Evolutionary conservation across 441 rosid genomes (phyloP).

Genomic region (Croton setiger): DNA sequence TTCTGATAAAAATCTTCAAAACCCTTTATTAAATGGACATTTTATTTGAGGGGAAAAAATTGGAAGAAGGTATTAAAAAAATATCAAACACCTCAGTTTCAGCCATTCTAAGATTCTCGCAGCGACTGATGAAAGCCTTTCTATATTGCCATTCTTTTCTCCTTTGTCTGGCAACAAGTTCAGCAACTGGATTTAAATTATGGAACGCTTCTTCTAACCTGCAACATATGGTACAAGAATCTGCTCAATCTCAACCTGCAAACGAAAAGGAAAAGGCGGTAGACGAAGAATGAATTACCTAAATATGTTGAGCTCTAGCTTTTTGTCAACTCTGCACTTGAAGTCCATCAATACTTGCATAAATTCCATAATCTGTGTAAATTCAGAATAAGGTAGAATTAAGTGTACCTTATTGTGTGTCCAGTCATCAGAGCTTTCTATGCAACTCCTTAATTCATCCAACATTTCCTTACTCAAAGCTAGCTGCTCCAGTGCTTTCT

Average conservation of each 20-base stretch:
- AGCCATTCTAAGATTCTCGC: slow-evolving; percentile 72
- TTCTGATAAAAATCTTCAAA: background rate
- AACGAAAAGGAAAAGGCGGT: background rate
- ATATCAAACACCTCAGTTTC: slow-evolving; percentile 64
- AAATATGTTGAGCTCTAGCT: slow-evolving; percentile 31
- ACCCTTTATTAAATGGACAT: background rate
- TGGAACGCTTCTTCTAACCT: slow-evolving; percentile 50
- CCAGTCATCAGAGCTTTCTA: slow-evolving; percentile 15
- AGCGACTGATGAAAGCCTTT: slow-evolving; percentile 54
- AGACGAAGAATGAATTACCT: slow-evolving; percentile 35
- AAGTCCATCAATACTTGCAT: slow-evolving; percentile 34
- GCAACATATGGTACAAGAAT: slow-evolving; percentile 4
- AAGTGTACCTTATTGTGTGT: background rate
- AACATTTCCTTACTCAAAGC: slow-evolving; percentile 22
- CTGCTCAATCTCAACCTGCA: background rate
- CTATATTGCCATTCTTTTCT: slow-evolving; percentile 45
- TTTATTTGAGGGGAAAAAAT: background rate
- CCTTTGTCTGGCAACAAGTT: slow-evolving; percentile 26
- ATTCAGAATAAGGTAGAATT: slow-evolving; percentile 1
- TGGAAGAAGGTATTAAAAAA: background rate
- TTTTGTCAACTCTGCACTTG: slow-evolving; percentile 34
- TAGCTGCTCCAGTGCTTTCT: slow-evolving; percentile 29
- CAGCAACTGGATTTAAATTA: slow-evolving; percentile 27
- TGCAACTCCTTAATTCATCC: slow-evolving; percentile 18
- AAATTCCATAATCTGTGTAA: slow-evolving; percentile 20